phyloP scores from a whole-genome alignment of 768 basidiomycete genomes.

The Leccinum olivaceopallidum region DNA sequence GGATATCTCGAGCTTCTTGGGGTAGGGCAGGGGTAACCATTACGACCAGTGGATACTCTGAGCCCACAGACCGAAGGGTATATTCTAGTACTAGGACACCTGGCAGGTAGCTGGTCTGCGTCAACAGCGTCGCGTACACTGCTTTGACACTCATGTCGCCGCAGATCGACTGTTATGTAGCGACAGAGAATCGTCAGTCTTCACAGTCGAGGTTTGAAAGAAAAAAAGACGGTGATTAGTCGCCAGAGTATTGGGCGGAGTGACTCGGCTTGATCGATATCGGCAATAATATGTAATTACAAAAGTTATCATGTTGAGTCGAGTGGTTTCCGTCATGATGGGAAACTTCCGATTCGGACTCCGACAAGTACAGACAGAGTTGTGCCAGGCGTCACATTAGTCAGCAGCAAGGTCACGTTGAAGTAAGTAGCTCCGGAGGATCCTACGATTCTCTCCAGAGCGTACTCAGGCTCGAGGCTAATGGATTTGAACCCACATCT shows the following conservation, averaged over 20 bases:
- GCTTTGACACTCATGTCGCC: slow-evolving; percentile 39
- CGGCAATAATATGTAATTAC: not conserved
- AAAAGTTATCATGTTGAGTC: not conserved
- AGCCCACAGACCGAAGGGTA: slow-evolving; percentile 51
- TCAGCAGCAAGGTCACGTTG: no score
- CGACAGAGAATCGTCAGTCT: not conserved
- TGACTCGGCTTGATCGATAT: not conserved
- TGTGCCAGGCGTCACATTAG: no score
- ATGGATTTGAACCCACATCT: no score
- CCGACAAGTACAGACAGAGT: no score
- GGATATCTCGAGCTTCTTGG: slow-evolving; percentile 46
- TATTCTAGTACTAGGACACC: slow-evolving; percentile 58
- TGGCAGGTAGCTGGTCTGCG: slow-evolving; percentile 57
- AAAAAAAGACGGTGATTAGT: not conserved
- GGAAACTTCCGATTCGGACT: no score
- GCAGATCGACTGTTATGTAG: not conserved
- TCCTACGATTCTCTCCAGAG: no score
- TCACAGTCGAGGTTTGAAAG: not conserved
- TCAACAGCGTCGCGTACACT: slow-evolving; percentile 80
- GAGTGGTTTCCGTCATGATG: no score
- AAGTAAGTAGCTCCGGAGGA: no score
- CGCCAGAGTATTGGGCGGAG: not conserved
- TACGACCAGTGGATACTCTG: slow-evolving; percentile 73
- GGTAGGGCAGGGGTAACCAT: slow-evolving; percentile 69
- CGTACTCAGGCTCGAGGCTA: no score